Evolutionary conservation across 495 filamentous ascomycete species (phyloP).

Genomic region (Bathelium albidoporum): DNA sequence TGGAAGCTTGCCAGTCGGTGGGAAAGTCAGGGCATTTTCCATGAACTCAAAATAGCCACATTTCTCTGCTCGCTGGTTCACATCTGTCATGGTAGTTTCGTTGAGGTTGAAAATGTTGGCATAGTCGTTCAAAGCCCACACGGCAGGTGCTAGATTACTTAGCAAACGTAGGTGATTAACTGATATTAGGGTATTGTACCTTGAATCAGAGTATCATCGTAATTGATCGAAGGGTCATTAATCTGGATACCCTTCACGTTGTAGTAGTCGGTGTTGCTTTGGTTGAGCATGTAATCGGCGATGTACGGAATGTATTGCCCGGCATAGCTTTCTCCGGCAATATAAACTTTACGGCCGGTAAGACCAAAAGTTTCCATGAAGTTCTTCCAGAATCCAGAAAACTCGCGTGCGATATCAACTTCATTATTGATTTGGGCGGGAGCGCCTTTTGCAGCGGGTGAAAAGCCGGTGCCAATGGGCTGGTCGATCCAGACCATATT

Average conservation of each 20-base stretch:
- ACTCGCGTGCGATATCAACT: constrained; percentile 54
- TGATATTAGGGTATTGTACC: neutral
- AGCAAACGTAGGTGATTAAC: neutral
- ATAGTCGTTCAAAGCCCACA: constrained; percentile 42
- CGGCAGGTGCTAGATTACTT: constrained; percentile 30
- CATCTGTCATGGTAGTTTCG: constrained; percentile 38
- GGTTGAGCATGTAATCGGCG: constrained; percentile 15
- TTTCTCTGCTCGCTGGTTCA: constrained; percentile 38
- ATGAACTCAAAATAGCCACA: constrained; percentile 49
- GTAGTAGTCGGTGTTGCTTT: constrained; percentile 19
- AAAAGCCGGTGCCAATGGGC: constrained; percentile 67
- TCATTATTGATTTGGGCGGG: constrained; percentile 51
- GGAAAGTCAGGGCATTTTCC: constrained; percentile 47
- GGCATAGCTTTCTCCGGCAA: constrained; percentile 21
- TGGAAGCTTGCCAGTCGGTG: constrained; percentile 31
- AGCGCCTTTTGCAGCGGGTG: constrained; percentile 37
- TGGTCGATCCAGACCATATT: constrained; percentile 71
- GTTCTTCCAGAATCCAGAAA: constrained; percentile 35
- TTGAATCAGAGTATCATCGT: constrained; percentile 16
- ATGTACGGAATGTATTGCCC: constrained; percentile 23
- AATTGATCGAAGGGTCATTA: constrained; percentile 19
- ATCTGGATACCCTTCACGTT: constrained; percentile 18
- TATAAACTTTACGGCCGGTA: constrained; percentile 15
- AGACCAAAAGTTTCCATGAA: constrained; percentile 20
- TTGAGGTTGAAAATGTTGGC: constrained; percentile 49